phyloP scores from a whole-genome alignment of 2,329 filamentous ascomycete species.

The Ophiosphaerella narmari region DNA sequence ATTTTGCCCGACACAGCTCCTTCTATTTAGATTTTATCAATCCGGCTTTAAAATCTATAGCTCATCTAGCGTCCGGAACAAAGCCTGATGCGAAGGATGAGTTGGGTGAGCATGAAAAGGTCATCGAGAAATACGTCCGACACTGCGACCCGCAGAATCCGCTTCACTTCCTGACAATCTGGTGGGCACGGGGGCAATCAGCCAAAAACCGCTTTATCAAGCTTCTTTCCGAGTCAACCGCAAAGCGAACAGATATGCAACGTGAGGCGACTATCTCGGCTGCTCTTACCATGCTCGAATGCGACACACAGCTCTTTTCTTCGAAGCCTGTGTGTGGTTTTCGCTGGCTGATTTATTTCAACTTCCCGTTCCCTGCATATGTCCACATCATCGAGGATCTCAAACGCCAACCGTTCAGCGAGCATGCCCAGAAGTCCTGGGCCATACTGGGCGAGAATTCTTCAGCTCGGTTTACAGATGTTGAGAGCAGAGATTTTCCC shows the following conservation, averaged over 20 bases:
- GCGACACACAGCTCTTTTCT: slow-evolving; percentile 52
- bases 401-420: slow-evolving; percentile 40
- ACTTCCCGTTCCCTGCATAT: slow-evolving; percentile 58
- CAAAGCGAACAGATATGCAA: slow-evolving; percentile 22
- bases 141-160: slow-evolving; percentile 31
- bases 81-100: background rate
- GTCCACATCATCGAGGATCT: slow-evolving; percentile 53
- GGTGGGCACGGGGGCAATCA: slow-evolving; percentile 51
- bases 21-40: slow-evolving; percentile 55
- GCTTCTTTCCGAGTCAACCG: slow-evolving; percentile 45
- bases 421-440: slow-evolving; percentile 49
- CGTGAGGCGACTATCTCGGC: slow-evolving; percentile 35
- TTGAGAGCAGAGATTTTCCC: slow-evolving; percentile 16
- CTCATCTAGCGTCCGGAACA: slow-evolving; percentile 6
- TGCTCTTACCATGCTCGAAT: slow-evolving; percentile 51
- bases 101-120: slow-evolving; percentile 39
- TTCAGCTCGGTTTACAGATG: slow-evolving; percentile 40
- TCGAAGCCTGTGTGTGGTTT: slow-evolving; percentile 50
- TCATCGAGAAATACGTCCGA: slow-evolving; percentile 47
- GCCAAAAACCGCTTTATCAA: slow-evolving; percentile 58
- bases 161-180: slow-evolving; percentile 54
- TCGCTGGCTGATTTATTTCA: slow-evolving; percentile 48
- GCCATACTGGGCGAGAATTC: slow-evolving; percentile 53
- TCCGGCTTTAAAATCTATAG: slow-evolving; percentile 49
- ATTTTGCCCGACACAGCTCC: slow-evolving; percentile 46